Conservation (phyloP, 169 alveolate genomes). For the Plasmodium knowlesi region DNA sequence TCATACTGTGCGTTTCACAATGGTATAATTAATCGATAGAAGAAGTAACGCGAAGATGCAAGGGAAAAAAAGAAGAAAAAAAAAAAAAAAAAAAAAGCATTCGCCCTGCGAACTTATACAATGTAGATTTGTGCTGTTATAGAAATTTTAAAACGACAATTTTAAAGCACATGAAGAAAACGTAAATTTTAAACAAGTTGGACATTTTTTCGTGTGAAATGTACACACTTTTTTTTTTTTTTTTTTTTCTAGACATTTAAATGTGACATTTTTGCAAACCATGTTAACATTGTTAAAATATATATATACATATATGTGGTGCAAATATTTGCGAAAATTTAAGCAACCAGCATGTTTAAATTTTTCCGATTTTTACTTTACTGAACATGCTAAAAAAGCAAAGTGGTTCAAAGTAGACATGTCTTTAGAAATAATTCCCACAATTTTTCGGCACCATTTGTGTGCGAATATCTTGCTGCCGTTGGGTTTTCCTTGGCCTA, state of each 20-base stretch:
- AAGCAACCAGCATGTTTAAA: neutral
- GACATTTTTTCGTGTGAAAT: neutral
- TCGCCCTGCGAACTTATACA: neutral
- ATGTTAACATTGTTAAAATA: neutral
- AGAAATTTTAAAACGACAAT: constrained; percentile 20
- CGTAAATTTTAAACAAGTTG: neutral
- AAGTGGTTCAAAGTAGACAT: constrained; percentile 17
- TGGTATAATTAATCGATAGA: neutral
- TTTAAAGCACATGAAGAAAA: constrained; percentile 2
- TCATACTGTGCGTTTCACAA: neutral
- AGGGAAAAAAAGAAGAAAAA: neutral
- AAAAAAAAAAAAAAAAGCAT: constrained; percentile 10
- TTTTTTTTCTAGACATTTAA: neutral
- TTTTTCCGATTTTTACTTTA: neutral
- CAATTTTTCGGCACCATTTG: neutral
- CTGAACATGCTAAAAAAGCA: constrained; percentile 2
- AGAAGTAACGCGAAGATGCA: neutral
- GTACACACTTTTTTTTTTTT: constrained; percentile 26
- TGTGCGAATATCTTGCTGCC: constrained; percentile 5
- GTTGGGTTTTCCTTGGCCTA: neutral
- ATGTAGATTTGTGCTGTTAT: constrained; percentile 40
- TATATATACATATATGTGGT: neutral
- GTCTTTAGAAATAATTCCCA: constrained; percentile 13
- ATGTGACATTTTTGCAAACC: neutral
- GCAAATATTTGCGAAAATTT: constrained; percentile 11